phyloP scores from a whole-genome alignment of 2,329 filamentous ascomycete species.

The Cladosporium cucumerinum region DNA sequence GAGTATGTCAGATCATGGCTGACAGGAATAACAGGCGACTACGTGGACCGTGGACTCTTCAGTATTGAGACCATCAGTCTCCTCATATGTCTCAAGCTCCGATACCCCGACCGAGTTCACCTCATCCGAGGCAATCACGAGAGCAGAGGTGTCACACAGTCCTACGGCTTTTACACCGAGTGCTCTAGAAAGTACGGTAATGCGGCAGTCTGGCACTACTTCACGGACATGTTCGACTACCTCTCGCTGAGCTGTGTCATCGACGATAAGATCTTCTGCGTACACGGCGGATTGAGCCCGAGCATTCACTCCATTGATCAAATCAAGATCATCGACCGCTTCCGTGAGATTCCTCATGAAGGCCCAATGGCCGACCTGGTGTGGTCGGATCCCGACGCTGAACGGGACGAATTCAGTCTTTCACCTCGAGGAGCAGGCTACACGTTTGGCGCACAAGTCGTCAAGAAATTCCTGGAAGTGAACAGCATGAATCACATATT shows the following conservation, averaged over 20 bases:
- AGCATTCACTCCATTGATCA: conserved; percentile 98
- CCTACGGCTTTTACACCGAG: conserved; percentile 98
- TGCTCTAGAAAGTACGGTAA: conserved; percentile 98
- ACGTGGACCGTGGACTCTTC: conserved; percentile 97
- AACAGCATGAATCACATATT: conserved; percentile 98
- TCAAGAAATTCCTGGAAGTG: conserved; percentile 95
- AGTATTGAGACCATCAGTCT: conserved; percentile 98
- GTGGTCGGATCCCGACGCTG: conserved; percentile 97
- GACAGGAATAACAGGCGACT: conserved; percentile 64
- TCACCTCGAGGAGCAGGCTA: conserved; percentile 93
- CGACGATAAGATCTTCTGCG: conserved; percentile 98
- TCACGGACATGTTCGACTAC: conserved; percentile 99
- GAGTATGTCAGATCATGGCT: neutral
- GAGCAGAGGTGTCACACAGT: conserved; percentile 94
- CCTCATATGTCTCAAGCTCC: conserved; percentile 92
- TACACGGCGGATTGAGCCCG: conserved; percentile 72
- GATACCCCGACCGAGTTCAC: conserved; percentile 93
- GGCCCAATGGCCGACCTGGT: conserved; percentile 99
- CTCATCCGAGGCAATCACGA: conserved; percentile 98
- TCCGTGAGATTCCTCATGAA: conserved; percentile 97
- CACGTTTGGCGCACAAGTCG: conserved; percentile 95
- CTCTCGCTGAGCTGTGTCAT: conserved; percentile 95
- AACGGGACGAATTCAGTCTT: conserved; percentile 93
- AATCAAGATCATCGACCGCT: conserved; percentile 99
- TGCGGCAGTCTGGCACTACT: conserved; percentile 98